phyloP scores from a whole-genome alignment of 305 asterid species.

The Fraxinus albicans region DNA sequence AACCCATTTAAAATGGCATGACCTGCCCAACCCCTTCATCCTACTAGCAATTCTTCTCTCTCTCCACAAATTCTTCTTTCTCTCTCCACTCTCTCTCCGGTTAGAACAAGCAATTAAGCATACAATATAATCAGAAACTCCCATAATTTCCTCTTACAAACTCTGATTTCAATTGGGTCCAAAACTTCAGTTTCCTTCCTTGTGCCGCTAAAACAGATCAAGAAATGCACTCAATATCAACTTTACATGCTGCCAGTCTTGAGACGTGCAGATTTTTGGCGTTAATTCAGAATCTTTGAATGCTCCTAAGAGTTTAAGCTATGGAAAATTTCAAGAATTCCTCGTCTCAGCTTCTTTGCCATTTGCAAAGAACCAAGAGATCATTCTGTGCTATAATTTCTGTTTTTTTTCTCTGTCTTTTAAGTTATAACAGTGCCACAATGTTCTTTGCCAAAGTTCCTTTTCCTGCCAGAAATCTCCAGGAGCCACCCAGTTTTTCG shows the following conservation, averaged over 20 bases:
- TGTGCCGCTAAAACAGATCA: background rate
- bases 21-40: slow-evolving; percentile 18
- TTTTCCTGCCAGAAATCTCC: slow-evolving; percentile 35
- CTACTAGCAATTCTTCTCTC: background rate
- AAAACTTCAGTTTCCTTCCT: background rate
- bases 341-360: slow-evolving; percentile 32
- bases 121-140: background rate
- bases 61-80: background rate
- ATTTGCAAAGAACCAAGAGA: slow-evolving; percentile 37
- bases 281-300: background rate
- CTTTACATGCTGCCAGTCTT: slow-evolving; percentile 11
- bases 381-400: slow-evolving; percentile 55
- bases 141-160: background rate
- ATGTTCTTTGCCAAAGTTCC: slow-evolving; percentile 57
- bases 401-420: slow-evolving; percentile 47
- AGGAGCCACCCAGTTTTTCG: slow-evolving; percentile 34
- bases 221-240: slow-evolving; percentile 14
- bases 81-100: background rate
- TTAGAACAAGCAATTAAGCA: background rate
- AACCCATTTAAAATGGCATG: background rate
- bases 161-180: background rate
- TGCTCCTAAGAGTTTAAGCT: background rate
- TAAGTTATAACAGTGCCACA: slow-evolving; percentile 59
- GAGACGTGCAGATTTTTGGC: slow-evolving; percentile 21
- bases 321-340: slow-evolving; percentile 34